These are phyloP conservation scores for Hypoxylon sp. DNA, from an alignment of 2,329 filamentous ascomycete genomes.

Conservation along the genomic window DNA sequence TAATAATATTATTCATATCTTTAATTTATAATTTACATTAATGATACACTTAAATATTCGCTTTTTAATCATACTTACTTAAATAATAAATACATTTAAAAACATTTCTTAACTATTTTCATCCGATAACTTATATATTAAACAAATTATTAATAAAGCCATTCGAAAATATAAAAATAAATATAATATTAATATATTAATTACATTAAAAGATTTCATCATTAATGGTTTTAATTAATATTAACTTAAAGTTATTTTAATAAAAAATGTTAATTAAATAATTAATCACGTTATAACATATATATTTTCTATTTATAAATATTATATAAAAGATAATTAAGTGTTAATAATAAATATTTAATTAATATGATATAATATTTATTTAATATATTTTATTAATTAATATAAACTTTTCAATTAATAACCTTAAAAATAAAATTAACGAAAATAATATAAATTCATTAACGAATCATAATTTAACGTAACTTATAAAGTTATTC, in stretches of 20 bases:
- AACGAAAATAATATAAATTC: no score
- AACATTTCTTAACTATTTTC: conserved; percentile 5
- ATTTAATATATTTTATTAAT: no score
- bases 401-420: no score
- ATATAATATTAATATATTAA: conserved; percentile 12
- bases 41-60: background rate
- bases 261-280: background rate
- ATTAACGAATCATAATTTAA: no score
- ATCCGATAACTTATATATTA: conserved; percentile 7
- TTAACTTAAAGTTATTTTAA: background rate
- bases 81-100: conserved; percentile 10
- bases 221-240: conserved; percentile 5
- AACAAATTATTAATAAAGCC: background rate
- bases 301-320: background rate
- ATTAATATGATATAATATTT: no score
- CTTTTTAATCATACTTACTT: background rate
- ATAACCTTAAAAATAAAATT: no score
- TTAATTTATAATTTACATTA: no score
- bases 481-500: no score
- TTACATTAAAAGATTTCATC: conserved; percentile 1
- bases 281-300: conserved; percentile 1
- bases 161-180: background rate
- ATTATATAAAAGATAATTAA: no score
- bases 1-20: no score
- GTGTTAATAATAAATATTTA: no score